phyloP scores from a whole-genome alignment of 352 stramenopile genomes.

The Phytophthora pseudosyringae region DNA sequence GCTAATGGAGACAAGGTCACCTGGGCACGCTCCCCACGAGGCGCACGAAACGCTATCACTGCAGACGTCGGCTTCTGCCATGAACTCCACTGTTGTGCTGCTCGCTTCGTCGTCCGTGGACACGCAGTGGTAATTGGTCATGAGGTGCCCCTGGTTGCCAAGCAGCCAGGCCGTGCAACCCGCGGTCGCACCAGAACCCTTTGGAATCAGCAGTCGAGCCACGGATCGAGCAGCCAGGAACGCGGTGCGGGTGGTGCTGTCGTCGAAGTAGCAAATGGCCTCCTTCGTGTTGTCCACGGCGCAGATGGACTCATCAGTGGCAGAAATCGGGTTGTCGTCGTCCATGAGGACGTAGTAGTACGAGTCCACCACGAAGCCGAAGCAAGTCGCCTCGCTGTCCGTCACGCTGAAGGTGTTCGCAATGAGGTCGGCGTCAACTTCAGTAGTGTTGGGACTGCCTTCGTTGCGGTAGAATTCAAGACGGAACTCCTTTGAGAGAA shows the following conservation, averaged over 20 bases:
- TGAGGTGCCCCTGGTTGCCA: slow-evolving; percentile 60
- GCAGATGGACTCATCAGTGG: slow-evolving; percentile 57
- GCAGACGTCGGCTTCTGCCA: slow-evolving; percentile 53
- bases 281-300: slow-evolving; percentile 67
- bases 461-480: slow-evolving; percentile 64
- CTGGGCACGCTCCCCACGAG: slow-evolving; percentile 48
- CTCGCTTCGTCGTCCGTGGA: slow-evolving; percentile 44
- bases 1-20: slow-evolving; percentile 50
- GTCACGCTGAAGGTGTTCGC: slow-evolving; percentile 28
- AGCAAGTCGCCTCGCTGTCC: slow-evolving; percentile 40
- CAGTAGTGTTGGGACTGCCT: slow-evolving; percentile 16
- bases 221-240: slow-evolving; percentile 56
- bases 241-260: slow-evolving; percentile 30
- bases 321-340: slow-evolving; percentile 43
- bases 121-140: slow-evolving; percentile 84
- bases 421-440: slow-evolving; percentile 2
- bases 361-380: slow-evolving; percentile 59
- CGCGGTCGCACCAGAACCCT: slow-evolving; percentile 33
- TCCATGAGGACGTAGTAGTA: slow-evolving; percentile 59
- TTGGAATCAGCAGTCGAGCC: slow-evolving; percentile 57
- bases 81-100: slow-evolving; percentile 64
- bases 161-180: slow-evolving; percentile 72
- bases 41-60: slow-evolving; percentile 40
- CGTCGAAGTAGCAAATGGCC: slow-evolving; percentile 58
- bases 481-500: slow-evolving; percentile 60